These are phyloP conservation scores for Calonectria ilicicola DNA, from an alignment of 2,329 filamentous ascomycete genomes.

Conservation along the genomic window DNA sequence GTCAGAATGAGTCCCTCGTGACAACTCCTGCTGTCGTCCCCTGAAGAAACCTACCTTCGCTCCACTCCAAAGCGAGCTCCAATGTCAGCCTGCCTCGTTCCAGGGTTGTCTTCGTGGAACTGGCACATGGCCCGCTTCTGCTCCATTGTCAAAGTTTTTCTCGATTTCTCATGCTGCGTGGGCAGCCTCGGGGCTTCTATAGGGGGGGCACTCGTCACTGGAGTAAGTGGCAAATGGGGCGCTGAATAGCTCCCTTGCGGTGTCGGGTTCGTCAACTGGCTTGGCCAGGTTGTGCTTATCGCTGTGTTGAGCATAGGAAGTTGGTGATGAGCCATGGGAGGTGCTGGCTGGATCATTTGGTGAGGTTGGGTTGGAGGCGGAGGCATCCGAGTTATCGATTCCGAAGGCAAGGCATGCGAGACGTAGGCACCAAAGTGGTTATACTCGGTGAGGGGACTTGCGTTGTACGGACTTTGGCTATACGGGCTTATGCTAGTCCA, in stretches of 20 bases:
- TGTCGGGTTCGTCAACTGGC: slow-evolving; percentile 80
- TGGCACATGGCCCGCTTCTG: slow-evolving; percentile 94
- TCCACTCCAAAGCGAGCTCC: slow-evolving; percentile 96
- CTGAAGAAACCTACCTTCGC: slow-evolving; percentile 77
- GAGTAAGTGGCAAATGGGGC: slow-evolving; percentile 69
- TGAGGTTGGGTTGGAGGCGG: slow-evolving; percentile 62
- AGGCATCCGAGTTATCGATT: slow-evolving; percentile 64
- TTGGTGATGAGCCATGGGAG: slow-evolving; percentile 66
- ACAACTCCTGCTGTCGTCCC: background rate
- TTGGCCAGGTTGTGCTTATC: slow-evolving; percentile 73
- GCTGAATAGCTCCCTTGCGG: slow-evolving; percentile 66
- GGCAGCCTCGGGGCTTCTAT: slow-evolving; percentile 43
- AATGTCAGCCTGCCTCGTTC: slow-evolving; percentile 95
- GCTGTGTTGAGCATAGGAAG: slow-evolving; percentile 76
- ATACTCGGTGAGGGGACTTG: slow-evolving; percentile 74
- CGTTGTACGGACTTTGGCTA: slow-evolving; percentile 66
- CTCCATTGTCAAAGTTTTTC: slow-evolving; percentile 90
- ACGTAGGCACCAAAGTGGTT: slow-evolving; percentile 68
- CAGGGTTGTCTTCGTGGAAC: slow-evolving; percentile 91
- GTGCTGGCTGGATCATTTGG: slow-evolving; percentile 47
- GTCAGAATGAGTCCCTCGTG: slow-evolving; percentile 42
- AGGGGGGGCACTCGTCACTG: slow-evolving; percentile 64
- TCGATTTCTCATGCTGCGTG: slow-evolving; percentile 69
- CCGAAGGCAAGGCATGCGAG: slow-evolving; percentile 63
- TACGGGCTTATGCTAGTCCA: slow-evolving; percentile 72